A percentile compares a stretch with the other conserved stretches of the same genome.
phyloP scores from a whole-genome alignment of 2,329 filamentous ascomycete genomes.

The Penicillium italicum region DNA sequence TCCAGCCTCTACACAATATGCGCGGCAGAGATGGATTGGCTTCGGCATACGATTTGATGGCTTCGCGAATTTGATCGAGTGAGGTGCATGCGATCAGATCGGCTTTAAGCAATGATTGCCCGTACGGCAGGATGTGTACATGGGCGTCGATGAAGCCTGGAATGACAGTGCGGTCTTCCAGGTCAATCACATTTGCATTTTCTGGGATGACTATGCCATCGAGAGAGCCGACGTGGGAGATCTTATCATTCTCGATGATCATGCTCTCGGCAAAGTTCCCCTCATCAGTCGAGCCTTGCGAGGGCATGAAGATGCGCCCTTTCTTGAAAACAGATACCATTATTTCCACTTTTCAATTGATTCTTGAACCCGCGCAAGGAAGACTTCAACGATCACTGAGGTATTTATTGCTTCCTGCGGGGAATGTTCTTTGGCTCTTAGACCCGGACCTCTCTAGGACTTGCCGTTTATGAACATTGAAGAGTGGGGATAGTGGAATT shows the following conservation, averaged over 20 bases:
- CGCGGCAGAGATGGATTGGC: conserved; percentile 39
- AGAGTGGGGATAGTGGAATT: not conserved
- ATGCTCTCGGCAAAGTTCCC: conserved; percentile 34
- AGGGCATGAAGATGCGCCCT: conserved; percentile 33
- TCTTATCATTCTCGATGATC: conserved; percentile 41
- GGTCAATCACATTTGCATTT: conserved; percentile 31
- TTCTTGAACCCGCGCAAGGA: not conserved
- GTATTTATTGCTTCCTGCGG: conserved; percentile 12
- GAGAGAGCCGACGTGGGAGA: conserved; percentile 41
- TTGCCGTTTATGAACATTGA: conserved; percentile 6
- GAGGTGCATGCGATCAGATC: conserved; percentile 43
- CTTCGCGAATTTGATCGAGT: conserved; percentile 43
- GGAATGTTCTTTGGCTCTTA: not conserved
- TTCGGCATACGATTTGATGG: conserved; percentile 43
- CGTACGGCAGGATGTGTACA: conserved; percentile 51
- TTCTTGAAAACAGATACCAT: conserved; percentile 33
- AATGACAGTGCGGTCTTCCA: conserved; percentile 39
- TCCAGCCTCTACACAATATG: conserved; percentile 49
- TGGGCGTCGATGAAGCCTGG: conserved; percentile 52
- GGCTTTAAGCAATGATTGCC: conserved; percentile 46
- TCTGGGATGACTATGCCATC: conserved; percentile 23
- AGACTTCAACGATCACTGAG: not conserved
- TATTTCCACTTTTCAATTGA: not conserved
- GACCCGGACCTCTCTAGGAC: conserved; percentile 9
- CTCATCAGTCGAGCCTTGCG: not conserved